Percentiles rank a stretch among this genome's conserved stretches.
Evolutionary conservation across 148 eudicot species (phyloP).

Genomic region (Fallopia convolvulus): DNA sequence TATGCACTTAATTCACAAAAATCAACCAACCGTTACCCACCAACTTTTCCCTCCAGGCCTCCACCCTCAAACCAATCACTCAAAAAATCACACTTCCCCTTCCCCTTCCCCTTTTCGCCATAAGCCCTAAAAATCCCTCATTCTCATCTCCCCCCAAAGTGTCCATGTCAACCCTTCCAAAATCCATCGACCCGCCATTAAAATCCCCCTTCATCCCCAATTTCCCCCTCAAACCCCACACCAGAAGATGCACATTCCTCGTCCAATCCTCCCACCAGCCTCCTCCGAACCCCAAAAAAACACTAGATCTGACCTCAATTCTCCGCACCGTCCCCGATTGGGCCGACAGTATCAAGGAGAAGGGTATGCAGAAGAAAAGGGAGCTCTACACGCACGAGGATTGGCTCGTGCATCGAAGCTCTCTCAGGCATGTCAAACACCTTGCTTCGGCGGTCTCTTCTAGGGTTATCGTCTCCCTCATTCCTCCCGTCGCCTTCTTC

Average conservation of each 20-base stretch:
- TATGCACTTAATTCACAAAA: too few species aligned
- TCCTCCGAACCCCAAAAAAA: slow-evolving; percentile 26
- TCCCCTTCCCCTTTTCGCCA: slow-evolving; percentile 14
- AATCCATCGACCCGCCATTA: slow-evolving; percentile 32
- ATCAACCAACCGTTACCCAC: too few species aligned
- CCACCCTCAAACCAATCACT: neutral
- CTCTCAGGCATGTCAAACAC: slow-evolving; percentile 75
- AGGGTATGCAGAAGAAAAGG: slow-evolving; percentile 58
- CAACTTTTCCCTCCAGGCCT: too few species aligned
- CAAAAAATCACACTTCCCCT: too few species aligned
- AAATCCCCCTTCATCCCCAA: slow-evolving; percentile 31
- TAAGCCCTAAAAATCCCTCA: slow-evolving; percentile 30
- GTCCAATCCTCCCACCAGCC: slow-evolving; percentile 24
- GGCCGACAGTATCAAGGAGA: slow-evolving; percentile 68
- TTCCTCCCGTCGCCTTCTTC: slow-evolving; percentile 79
- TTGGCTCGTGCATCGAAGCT: slow-evolving; percentile 86
- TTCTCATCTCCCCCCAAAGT: neutral
- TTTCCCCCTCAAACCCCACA: slow-evolving; percentile 27
- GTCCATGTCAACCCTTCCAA: slow-evolving; percentile 37
- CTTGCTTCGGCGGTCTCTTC: slow-evolving; percentile 59
- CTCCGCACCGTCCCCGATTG: slow-evolving; percentile 61
- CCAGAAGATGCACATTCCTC: slow-evolving; percentile 23
- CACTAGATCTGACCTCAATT: slow-evolving; percentile 33
- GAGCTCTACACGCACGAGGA: slow-evolving; percentile 55
- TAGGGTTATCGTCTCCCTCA: slow-evolving; percentile 72